Conservation (phyloP, 495 filamentous ascomycete species). For the Xanthoparmelia taractica region DNA sequence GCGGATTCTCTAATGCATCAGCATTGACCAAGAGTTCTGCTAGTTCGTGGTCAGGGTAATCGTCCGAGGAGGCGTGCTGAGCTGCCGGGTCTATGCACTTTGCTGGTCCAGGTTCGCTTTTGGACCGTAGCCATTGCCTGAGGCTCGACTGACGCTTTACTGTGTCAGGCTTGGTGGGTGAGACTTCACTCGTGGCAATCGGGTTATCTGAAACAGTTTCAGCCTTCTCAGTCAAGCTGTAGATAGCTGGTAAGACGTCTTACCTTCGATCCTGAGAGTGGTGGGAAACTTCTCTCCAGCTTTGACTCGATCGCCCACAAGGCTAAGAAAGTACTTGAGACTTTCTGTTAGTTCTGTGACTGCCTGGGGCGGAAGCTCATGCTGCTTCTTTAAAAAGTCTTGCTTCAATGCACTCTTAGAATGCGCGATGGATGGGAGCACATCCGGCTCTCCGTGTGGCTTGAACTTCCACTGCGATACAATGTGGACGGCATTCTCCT, state of each 20-base stretch:
- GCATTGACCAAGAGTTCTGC: neutral
- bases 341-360: slow-evolving; percentile 13
- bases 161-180: neutral
- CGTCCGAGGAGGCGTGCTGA: slow-evolving; percentile 14
- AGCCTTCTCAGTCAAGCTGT: neutral
- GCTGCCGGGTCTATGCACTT: neutral
- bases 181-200: neutral
- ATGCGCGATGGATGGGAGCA: slow-evolving; percentile 13
- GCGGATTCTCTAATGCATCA: neutral
- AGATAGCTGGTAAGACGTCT: neutral
- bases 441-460: slow-evolving; percentile 19
- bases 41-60: slow-evolving; percentile 11
- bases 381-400: slow-evolving; percentile 17
- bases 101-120: slow-evolving; percentile 12
- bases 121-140: slow-evolving; percentile 11
- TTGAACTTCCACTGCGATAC: slow-evolving; percentile 23
- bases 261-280: neutral
- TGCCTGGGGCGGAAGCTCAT: neutral
- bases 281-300: slow-evolving; percentile 3
- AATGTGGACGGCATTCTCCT: slow-evolving; percentile 17
- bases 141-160: slow-evolving; percentile 6
- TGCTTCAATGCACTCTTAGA: slow-evolving; percentile 6
- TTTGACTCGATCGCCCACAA: slow-evolving; percentile 10
- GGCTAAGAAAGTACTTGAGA: slow-evolving; percentile 2
- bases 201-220: neutral